Conservation (phyloP, 2,329 filamentous ascomycete genomes). For the Ramularia collo-cygni region DNA sequence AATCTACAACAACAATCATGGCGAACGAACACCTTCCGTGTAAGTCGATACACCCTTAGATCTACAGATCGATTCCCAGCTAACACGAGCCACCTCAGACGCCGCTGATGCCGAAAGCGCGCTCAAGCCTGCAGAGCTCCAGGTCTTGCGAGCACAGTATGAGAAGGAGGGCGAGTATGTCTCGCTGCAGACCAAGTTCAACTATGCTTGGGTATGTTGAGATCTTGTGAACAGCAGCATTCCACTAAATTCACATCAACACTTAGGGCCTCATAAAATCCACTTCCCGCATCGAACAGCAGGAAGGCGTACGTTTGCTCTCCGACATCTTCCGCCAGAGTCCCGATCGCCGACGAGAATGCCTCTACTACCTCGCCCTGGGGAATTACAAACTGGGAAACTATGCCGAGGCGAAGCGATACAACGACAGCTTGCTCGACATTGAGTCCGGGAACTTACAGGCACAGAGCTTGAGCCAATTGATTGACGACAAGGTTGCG, state of each 20-base stretch:
- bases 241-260: neutral
- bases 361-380: slow-evolving; percentile 93
- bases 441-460: slow-evolving; percentile 89
- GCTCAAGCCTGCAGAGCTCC: slow-evolving; percentile 83
- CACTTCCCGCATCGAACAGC: slow-evolving; percentile 60
- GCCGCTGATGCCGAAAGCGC: slow-evolving; percentile 96
- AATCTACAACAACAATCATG: slow-evolving; percentile 25
- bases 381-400: slow-evolving; percentile 98
- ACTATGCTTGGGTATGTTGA: slow-evolving; percentile 83
- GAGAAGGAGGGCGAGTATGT: slow-evolving; percentile 97
- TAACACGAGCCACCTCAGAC: slow-evolving; percentile 53
- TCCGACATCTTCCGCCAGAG: slow-evolving; percentile 76
- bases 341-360: slow-evolving; percentile 90
- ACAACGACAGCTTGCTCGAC: slow-evolving; percentile 87
- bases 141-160: slow-evolving; percentile 87
- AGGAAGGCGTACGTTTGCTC: slow-evolving; percentile 21
- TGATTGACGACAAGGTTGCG: slow-evolving; percentile 95
- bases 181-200: slow-evolving; percentile 97
- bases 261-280: slow-evolving; percentile 90
- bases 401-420: slow-evolving; percentile 87
- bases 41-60: slow-evolving; percentile 23
- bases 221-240: neutral
- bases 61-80: slow-evolving; percentile 8
- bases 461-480: slow-evolving; percentile 71
- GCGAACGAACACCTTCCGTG: slow-evolving; percentile 44